Percentiles rank a stretch among this genome's conserved stretches.
These are phyloP conservation scores for Geum urbanum DNA, from an alignment of 306 rosid genomes.

Conservation along the genomic window DNA sequence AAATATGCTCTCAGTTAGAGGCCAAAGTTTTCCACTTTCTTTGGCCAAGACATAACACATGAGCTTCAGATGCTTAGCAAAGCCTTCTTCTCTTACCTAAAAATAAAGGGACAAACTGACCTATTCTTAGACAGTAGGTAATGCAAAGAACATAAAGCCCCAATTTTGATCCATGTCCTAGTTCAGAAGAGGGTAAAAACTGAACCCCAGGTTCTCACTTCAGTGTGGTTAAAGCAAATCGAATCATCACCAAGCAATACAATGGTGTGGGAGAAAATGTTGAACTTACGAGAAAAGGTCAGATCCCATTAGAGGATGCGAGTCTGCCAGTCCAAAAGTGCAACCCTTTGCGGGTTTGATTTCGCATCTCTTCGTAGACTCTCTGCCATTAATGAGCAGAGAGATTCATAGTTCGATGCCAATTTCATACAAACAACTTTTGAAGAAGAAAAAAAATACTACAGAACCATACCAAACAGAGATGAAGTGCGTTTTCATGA, in stretches of 20 bases:
- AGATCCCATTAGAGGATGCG: slow-evolving; percentile 32
- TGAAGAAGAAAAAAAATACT: background rate
- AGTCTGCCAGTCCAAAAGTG: slow-evolving; percentile 57
- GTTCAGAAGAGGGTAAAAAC: slow-evolving; percentile 10
- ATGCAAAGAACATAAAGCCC: slow-evolving; percentile 32
- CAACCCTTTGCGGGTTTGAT: slow-evolving; percentile 24
- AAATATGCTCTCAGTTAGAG: slow-evolving; percentile 51
- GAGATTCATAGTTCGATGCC: slow-evolving; percentile 47
- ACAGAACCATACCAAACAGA: background rate
- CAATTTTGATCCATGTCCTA: background rate
- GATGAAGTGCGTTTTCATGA: too few relatives aligned
- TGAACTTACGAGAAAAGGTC: slow-evolving; percentile 59
- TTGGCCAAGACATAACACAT: background rate
- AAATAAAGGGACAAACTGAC: slow-evolving; percentile 4
- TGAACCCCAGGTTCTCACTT: slow-evolving; percentile 24
- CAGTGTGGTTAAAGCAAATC: slow-evolving; percentile 78
- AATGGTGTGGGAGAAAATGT: slow-evolving; percentile 5
- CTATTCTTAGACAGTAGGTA: slow-evolving; percentile 29
- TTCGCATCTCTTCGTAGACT: slow-evolving; percentile 52
- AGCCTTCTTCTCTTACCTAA: slow-evolving; percentile 45
- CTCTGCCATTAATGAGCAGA: slow-evolving; percentile 30
- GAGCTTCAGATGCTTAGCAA: slow-evolving; percentile 33
- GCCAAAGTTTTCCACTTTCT: slow-evolving; percentile 63
- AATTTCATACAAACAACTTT: background rate
- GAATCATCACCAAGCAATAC: slow-evolving; percentile 65